phyloP scores from a whole-genome alignment of 176 grass and related monocot genomes.

The Phragmites australis region DNA sequence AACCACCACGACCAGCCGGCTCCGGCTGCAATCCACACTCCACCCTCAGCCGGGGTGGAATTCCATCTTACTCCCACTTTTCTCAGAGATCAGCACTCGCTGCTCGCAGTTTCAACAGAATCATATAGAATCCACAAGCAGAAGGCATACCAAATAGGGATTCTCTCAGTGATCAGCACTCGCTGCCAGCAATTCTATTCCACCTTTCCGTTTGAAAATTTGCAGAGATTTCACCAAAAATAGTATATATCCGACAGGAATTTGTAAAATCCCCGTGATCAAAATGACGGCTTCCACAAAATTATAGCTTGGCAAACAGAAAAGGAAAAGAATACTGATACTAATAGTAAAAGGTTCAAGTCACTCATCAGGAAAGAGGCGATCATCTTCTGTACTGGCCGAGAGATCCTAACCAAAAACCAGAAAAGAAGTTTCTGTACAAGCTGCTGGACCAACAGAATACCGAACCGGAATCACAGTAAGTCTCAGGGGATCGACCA shows the following conservation, averaged over 20 bases:
- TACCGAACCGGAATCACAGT: background rate
- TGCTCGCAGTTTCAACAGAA: no score
- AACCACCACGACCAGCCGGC: no score
- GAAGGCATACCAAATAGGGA: no score
- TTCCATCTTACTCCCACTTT: no score
- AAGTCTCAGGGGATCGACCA: background rate
- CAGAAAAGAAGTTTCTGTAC: slow-evolving; percentile 25
- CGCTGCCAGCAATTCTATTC: background rate
- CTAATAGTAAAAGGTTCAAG: background rate
- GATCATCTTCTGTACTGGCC: background rate
- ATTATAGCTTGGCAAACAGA: background rate
- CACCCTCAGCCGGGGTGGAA: background rate
- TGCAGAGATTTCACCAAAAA: background rate
- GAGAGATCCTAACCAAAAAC: background rate
- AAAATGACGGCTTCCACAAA: no score
- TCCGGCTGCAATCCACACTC: no score
- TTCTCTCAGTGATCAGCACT: background rate
- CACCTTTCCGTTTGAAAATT: background rate
- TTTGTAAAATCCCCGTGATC: no score
- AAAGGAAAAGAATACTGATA: background rate
- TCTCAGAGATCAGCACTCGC: no score
- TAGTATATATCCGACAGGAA: background rate
- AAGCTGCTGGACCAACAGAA: slow-evolving; percentile 23
- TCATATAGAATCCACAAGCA: no score
- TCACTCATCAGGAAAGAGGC: background rate